Evolutionary conservation across 371 early-diverging fungal genomes (phyloP), one percentile per base, ranked within the genome.

Genomic region (Amoeboaphelidium protococcarum): DNA sequence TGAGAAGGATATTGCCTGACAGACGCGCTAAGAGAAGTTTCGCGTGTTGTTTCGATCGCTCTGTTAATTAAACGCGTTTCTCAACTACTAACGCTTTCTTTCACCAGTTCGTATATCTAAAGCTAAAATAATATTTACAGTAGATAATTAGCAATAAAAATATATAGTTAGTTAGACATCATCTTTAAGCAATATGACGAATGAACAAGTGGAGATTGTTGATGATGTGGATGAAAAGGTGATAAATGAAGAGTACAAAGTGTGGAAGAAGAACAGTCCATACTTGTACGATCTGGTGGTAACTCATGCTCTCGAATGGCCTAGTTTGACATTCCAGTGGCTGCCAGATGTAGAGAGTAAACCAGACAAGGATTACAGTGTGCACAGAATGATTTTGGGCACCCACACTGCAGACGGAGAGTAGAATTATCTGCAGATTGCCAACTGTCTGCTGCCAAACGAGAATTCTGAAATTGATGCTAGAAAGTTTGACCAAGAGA

Each of bases 231-330:
- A 81, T 53, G 80, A 89, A 58, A 83, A 82, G 58, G 64, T 73
- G 37, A 80, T 87, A 51, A 78, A 82, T 51, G 86, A 91, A 63
- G 95, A 97, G 58, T 95, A 25, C 47, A 60, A 60, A 53, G 54
- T 88, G 50, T 99, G 99, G 99, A 91, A 92, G 59, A 97, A 96
- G 71, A 96, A 96, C 65, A 78, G 88, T 12, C 98, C 94, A 23
- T 88, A 90, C 50, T 69, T 97, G 22, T 99, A 99, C 60, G 97
- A 96, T 62, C 68, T 91, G 52, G 75, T 96, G 20, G 76, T 95
- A 25, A 89, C 94, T 1, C 94, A 94, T 54, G 85, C 90, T 2
- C 65, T 99, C 13, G 83, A 90, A 50, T 99, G 97, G 97, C 97
- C 98, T 1, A 80, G 91, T 26, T 66, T 98, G 45, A 92, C 92